Base-by-base conservation (phyloP, 805 yeast genomes). In the Metschnikowia cubensis region DNA sequence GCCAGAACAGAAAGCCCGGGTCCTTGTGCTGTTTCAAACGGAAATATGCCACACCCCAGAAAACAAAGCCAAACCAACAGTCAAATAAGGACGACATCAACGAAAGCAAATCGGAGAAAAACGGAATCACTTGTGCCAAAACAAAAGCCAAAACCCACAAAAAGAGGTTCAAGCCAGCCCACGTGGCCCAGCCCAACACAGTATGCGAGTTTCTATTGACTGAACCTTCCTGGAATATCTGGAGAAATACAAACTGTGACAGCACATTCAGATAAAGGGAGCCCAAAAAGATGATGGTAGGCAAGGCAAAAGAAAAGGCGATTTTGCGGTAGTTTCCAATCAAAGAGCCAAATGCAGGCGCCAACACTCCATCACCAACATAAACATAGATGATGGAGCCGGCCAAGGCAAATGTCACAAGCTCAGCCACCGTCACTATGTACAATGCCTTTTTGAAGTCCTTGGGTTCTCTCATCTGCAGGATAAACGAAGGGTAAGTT, bases 121-220 rank as follows among this genome's bases (percentile, higher is more conserved):
- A 81, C n/a, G 86, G 86, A 57, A 81, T 80, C 31, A 79, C 85
- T 60, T 81, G 84, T 1, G 84, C 85, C 57, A 81, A 69, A n/a
- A 81, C 64, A 53, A 80, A 82, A 0, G 84, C 84, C 4, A 75
- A 29, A 13, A 74, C 59, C 85, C 85, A 81, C 20, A 77, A 67
- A 1, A 56, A 49, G 10, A 67, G 59, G 51, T 78, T 71, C 44
- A 81, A 57, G 0, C 64, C 72, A 4, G 67, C 58, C 86, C 86
- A 81, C 11, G 71, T 67, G 2, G 59, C 42, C 85, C 86, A 82
- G 5, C 85, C 84, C 22, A 64, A 54, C 21, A 64, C 53, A 0
- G 85, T 80, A 59, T 81, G 82, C 8, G 66, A 64, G 44, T 66
- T 68, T 55, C 77, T 65, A 60, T 81, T 83, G 20, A 51, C 52